Percentiles rank a stretch among this genome's conserved stretches.
Evolutionary conservation across 2,329 filamentous ascomycete species (phyloP).

Genomic region (Sporothrix globosa): DNA sequence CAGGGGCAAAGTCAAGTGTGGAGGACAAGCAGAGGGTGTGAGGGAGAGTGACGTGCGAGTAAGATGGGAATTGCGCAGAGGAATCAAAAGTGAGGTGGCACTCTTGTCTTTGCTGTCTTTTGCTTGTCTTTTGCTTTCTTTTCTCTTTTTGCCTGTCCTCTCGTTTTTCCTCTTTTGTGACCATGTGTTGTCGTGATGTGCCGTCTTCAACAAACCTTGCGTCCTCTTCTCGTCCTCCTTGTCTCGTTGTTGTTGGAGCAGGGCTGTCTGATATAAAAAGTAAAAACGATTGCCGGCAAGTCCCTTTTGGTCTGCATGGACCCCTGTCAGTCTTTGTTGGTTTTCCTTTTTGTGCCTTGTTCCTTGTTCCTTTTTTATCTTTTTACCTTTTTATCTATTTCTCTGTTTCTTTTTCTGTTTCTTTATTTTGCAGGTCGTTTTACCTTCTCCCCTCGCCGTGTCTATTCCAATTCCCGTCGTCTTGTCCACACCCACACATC

Average conservation of each 20-base stretch:
- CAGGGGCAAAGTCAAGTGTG: neutral
- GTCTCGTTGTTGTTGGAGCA: conserved; percentile 16
- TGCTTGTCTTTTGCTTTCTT: neutral
- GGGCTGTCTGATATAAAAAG: conserved; percentile 28
- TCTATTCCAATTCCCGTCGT: conserved; percentile 16
- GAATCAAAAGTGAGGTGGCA: neutral
- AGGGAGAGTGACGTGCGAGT: too few species aligned
- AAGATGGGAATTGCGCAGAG: neutral
- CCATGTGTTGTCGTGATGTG: neutral
- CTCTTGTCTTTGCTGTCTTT: neutral
- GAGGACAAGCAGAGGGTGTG: neutral
- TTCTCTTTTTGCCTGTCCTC: neutral
- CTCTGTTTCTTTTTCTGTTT: neutral
- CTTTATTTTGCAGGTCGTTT: neutral
- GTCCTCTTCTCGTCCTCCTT: neutral
- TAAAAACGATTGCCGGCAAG: conserved; percentile 22
- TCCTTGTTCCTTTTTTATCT: neutral
- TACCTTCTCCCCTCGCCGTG: neutral
- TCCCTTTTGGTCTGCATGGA: conserved; percentile 1
- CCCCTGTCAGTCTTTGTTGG: conserved; percentile 8
- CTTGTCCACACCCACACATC: neutral
- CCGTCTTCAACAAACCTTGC: neutral
- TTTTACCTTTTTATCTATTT: neutral
- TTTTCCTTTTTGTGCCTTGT: conserved; percentile 1
- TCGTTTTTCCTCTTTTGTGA: neutral